Conservation (phyloP, 225 moss, liverwort and hornwort genomes). For the Rhytidiadelphus loreus region DNA sequence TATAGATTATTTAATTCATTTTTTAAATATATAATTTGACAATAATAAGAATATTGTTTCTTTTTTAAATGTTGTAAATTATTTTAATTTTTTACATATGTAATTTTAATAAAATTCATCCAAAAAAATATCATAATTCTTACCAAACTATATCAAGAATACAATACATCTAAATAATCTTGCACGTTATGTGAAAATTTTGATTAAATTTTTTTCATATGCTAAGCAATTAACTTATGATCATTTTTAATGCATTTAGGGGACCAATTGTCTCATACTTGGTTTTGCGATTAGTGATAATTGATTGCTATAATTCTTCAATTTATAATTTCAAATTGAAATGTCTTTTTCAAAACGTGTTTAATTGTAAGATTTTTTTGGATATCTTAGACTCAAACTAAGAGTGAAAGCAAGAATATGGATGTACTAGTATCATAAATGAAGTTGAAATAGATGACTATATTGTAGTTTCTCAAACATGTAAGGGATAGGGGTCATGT, state of each 20-base stretch:
- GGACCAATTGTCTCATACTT: accelerated
- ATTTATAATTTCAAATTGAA: neutral
- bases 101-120: too few species aligned
- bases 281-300: neutral
- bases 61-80: neutral
- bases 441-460: neutral
- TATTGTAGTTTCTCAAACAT: accelerated
- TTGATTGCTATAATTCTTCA: neutral
- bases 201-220: too few species aligned
- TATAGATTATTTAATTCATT: neutral
- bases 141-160: accelerated
- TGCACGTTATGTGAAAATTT: neutral
- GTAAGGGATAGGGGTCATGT: accelerated
- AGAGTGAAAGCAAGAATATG: neutral
- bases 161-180: neutral
- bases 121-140: neutral
- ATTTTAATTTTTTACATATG: too few species aligned
- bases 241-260: neutral
- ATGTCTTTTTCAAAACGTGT: neutral
- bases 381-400: neutral
- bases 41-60: accelerated
- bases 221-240: neutral
- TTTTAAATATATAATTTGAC: neutral
- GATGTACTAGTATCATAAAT: accelerated
- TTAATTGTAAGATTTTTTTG: neutral